These are phyloP conservation scores for Sanghuangporus weigelae DNA, from an alignment of 1,284 basidiomycete genomes.

Conservation along the genomic window DNA sequence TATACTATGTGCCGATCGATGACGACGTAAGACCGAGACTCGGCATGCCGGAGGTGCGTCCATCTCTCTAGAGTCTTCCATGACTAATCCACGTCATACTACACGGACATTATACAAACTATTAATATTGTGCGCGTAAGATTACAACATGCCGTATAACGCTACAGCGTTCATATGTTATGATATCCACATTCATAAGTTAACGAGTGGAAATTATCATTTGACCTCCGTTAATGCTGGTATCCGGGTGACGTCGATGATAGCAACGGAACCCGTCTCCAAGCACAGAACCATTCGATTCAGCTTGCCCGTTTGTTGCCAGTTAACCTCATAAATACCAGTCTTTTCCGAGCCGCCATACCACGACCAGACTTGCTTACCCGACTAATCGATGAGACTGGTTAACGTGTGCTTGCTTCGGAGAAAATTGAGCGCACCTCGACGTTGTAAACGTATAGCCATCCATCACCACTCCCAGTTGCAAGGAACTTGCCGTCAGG, in stretches of 20 bases:
- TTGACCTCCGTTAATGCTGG: constrained; percentile 11
- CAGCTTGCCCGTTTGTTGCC: constrained; percentile 29
- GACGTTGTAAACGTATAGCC: constrained; percentile 30
- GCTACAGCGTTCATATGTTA: constrained; percentile 6
- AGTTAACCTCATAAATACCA: constrained; percentile 35
- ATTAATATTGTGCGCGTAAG: not conserved
- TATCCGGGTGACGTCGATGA: constrained; percentile 30
- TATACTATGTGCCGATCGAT: not conserved
- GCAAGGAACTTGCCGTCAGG: constrained; percentile 44
- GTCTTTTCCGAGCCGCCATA: constrained; percentile 28
- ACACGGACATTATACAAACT: not conserved
- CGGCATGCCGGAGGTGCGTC: not conserved
- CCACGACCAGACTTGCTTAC: constrained; percentile 31
- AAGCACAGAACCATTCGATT: constrained; percentile 33
- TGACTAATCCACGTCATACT: not conserved
- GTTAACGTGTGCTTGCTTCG: not conserved
- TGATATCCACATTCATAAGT: not conserved
- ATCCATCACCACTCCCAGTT: constrained; percentile 34
- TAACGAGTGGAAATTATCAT: not conserved
- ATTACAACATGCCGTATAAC: constrained; percentile 3
- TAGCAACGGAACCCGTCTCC: constrained; percentile 31
- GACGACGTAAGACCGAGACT: not conserved
- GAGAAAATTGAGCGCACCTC: constrained; percentile 22
- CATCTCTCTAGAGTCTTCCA: not conserved
- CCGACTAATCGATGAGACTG: constrained; percentile 23